Base-by-base conservation (phyloP, 371 early-diverging fungal genomes). In the Mortierella sp. region DNA sequence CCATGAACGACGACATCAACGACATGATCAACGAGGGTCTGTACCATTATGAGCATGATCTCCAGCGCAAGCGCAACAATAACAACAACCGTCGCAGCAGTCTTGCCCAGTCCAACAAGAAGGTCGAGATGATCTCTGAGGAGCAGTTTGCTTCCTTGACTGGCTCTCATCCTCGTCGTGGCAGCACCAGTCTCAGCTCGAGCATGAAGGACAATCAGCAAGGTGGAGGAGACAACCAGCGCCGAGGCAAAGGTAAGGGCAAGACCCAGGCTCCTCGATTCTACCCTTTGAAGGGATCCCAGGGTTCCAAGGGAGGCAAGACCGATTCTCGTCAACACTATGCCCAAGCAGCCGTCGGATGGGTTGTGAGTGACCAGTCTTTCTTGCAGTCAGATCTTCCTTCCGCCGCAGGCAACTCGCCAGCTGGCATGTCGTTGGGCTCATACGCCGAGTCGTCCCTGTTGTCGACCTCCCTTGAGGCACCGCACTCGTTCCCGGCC, bases 1-100 rank as follows among this genome's bases (percentile, higher is more conserved):
- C 94, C 48, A 93, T 94, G 91, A 95, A 96, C 77, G 96, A 95
- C 72, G 99, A 98, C 48, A 92, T 98, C 74, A 91, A 93, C 48
- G 96, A 98, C 45, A 97, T 97, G 89, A 98, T 98, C 89, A 98
- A 96, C 86, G 98, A 98, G 86, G 99, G 98, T 7, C 91, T 98
- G 47, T 95, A 95, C 87, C 93, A 96, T 80, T 98, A 98, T 80
- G 97, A 98, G 81, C 86, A 90, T 52, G 96, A 96, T 63, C 89
- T 97, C 70, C 93, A 91, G 57, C 88, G 88, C 58, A 89, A 75
- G 81, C 84, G 80, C 60, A 82, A 75, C 76, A 88, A 74, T 74
- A 88, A 73, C 76, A 84, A 65, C 89, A 77, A 70, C 74, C 70
- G 72, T 24, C 75, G 76, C 26, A 78, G 47, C n/a, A 77, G 84